Conservation (phyloP, 106 monocot genomes). For the Dioscorea dumetorum region DNA sequence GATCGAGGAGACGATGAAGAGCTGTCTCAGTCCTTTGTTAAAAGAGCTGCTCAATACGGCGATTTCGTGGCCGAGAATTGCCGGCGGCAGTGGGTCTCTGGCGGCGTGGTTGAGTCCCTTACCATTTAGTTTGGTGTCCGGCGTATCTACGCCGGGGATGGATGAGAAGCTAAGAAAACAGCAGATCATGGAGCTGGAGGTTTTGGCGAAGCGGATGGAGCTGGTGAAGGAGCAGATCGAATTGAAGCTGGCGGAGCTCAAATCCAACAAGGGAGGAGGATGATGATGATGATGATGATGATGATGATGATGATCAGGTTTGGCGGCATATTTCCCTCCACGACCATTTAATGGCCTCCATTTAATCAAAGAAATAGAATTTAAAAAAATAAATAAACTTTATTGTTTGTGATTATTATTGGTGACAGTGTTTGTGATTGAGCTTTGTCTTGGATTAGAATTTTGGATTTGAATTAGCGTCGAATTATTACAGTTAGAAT, state of each 20-base stretch:
- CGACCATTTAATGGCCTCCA: no score
- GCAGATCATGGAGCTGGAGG: slow-evolving; percentile 64
- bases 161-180: slow-evolving; percentile 52
- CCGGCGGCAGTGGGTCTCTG: neutral
- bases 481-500: no score
- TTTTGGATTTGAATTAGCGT: no score
- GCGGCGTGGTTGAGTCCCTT: neutral
- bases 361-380: no score
- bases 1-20: slow-evolving; percentile 44
- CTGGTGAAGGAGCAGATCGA: slow-evolving; percentile 54
- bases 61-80: neutral
- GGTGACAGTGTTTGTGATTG: no score
- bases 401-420: no score
- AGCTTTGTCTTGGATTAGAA: no score
- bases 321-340: no score
- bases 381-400: no score
- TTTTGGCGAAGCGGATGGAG: slow-evolving; percentile 55
- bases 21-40: slow-evolving; percentile 54
- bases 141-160: neutral
- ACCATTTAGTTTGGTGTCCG: neutral
- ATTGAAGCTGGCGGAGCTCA: slow-evolving; percentile 33
- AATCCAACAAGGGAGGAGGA: neutral
- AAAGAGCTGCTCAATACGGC: slow-evolving; percentile 38
- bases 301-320: no score
- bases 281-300: no score